Percentiles rank a stretch among this genome's conserved stretches.
Conservation (phyloP, 305 asterid genomes). For the Plantago rigida region DNA sequence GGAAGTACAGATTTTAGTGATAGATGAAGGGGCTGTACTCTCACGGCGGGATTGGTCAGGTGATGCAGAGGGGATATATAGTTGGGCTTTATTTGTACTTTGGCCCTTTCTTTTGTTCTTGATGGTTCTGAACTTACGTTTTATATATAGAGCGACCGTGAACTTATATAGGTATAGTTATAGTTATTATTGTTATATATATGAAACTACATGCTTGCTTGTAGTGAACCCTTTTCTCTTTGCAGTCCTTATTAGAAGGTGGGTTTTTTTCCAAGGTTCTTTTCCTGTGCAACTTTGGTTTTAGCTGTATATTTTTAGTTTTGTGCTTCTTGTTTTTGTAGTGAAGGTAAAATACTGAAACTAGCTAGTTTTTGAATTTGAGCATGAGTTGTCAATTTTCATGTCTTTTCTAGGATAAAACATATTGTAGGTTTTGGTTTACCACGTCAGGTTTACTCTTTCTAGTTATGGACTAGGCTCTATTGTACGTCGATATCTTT, state of each 20-base stretch:
- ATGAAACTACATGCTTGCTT: not conserved
- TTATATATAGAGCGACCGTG: not conserved
- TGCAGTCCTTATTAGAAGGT: not conserved
- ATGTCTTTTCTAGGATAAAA: too few species aligned
- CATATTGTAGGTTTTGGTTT: too few species aligned
- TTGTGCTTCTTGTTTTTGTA: not conserved
- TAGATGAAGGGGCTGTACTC: conserved; percentile 17
- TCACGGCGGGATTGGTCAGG: too few species aligned
- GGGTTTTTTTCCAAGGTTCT: conserved; percentile 21
- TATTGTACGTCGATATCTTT: too few species aligned
- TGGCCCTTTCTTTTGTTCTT: conserved; percentile 7
- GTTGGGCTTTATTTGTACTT: not conserved
- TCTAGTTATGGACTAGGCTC: too few species aligned
- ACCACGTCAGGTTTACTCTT: too few species aligned
- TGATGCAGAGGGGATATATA: conserved; percentile 6
- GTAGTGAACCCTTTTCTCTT: not conserved
- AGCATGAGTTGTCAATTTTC: too few species aligned
- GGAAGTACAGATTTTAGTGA: conserved; percentile 70
- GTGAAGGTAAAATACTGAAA: too few species aligned
- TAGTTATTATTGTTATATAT: too few species aligned
- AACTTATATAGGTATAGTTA: not conserved
- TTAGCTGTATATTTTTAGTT: conserved; percentile 11
- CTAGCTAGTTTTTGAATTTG: too few species aligned
- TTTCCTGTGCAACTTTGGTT: not conserved
- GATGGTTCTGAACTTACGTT: conserved; percentile 10